phyloP scores from a whole-genome alignment of 768 basidiomycete genomes.

The Psilocybe cyanescens region DNA sequence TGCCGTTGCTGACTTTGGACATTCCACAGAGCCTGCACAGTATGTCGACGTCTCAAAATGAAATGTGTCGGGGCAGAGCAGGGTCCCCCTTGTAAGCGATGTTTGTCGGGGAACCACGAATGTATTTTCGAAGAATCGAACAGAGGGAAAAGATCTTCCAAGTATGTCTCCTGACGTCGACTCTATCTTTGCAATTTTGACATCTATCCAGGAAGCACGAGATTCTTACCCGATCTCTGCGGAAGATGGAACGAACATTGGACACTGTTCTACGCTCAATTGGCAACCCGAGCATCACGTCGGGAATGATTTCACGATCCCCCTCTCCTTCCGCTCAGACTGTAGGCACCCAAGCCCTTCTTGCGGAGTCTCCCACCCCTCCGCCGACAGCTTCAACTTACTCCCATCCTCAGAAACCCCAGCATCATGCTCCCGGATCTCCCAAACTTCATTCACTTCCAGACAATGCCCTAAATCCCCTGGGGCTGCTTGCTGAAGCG shows the following conservation, averaged over 20 bases:
- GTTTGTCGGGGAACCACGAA: slow-evolving; percentile 76
- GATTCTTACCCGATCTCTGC: slow-evolving; percentile 75
- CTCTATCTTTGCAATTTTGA: slow-evolving; percentile 21
- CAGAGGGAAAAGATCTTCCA: slow-evolving; percentile 87
- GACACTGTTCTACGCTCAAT: slow-evolving; percentile 91
- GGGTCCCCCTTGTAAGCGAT: slow-evolving; percentile 91
- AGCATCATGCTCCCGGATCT: slow-evolving; percentile 50
- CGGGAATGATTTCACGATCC: slow-evolving; percentile 82
- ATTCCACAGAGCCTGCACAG: slow-evolving; percentile 77
- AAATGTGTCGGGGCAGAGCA: slow-evolving; percentile 91
- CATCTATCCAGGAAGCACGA: slow-evolving; percentile 75
- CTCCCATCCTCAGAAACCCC: slow-evolving; percentile 20
- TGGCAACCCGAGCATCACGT: slow-evolving; percentile 78
- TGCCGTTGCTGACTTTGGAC: slow-evolving; percentile 16
- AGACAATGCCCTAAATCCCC: slow-evolving; percentile 89
- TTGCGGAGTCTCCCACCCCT: slow-evolving; percentile 53
- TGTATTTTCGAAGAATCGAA: slow-evolving; percentile 98
- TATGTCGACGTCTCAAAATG: slow-evolving; percentile 92
- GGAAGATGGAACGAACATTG: slow-evolving; percentile 92
- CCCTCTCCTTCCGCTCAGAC: slow-evolving; percentile 69
- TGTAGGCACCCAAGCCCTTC: slow-evolving; percentile 60
- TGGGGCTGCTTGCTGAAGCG: slow-evolving; percentile 91
- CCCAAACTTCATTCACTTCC: slow-evolving; percentile 91
- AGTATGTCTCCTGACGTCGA: slow-evolving; percentile 47
- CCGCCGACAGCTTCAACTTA: slow-evolving; percentile 32